Conservation (phyloP, 169 alveolate genomes). For the Ichthyophthirius multifiliis region DNA sequence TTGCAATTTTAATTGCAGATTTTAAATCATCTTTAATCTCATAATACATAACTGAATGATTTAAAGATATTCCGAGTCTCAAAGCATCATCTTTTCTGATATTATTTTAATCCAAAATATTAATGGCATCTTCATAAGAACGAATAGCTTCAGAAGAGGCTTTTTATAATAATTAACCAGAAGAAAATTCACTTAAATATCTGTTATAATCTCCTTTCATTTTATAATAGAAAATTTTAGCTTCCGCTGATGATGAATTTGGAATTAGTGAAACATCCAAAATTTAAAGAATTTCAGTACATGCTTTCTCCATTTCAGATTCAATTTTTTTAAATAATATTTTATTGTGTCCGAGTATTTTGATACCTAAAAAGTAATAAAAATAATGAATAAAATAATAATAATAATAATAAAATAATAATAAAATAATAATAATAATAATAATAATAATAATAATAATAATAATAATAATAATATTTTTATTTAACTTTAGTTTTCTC, state of each 20-base stretch:
- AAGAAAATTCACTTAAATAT: conserved; percentile 71
- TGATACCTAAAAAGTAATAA: not conserved
- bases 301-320: conserved; percentile 55
- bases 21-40: conserved; percentile 69
- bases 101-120: not conserved
- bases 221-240: conserved; percentile 68
- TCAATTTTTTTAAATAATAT: conserved; percentile 63
- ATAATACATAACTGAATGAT: conserved; percentile 81
- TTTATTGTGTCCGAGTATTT: conserved; percentile 39
- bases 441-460: no score
- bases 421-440: no score
- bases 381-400: not conserved
- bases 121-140: not conserved
- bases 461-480: no score
- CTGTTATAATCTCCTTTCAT: conserved; percentile 81
- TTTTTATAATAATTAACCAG: conserved; percentile 2
- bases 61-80: conserved; percentile 66
- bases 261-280: conserved; percentile 46
- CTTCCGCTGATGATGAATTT: conserved; percentile 48
- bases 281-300: conserved; percentile 44
- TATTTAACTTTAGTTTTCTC: conserved; percentile 47
- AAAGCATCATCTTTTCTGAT: not conserved
- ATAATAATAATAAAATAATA: no score
- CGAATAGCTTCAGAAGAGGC: not conserved
- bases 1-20: conserved; percentile 75